Base-by-base conservation (phyloP, 768 basidiomycete species). In the Amanita phalloides region DNA sequence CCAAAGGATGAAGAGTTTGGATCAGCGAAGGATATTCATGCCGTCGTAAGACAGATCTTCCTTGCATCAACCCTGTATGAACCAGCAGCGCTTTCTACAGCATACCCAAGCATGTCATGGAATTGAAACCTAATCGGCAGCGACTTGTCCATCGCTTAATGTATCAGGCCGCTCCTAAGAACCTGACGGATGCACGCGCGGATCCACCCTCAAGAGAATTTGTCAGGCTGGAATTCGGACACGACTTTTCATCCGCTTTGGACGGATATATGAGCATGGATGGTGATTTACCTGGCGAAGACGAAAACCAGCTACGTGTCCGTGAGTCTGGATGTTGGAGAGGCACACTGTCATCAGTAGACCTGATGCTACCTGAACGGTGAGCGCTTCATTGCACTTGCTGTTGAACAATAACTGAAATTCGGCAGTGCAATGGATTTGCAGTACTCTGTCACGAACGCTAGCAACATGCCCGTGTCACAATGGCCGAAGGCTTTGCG, bases 11-110 rank as follows among this genome's bases (percentile, higher is more conserved):
- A 64, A 57, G 59, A 51, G 58, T 37, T 54, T 32, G 25, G 43
- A 62, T 2, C 59, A 65, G 17, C 57, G 60, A 38, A 55, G 60
- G 48, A 54, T 69, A n/a, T 83, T 82, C 56, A 68, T 78, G 45
- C 71, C 78, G 33, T 78, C 75, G 82, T 82, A 45, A 48, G 32
- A 61, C 42, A 11, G 21, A 47, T 44, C 51, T 25, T 30, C n/a
- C 17, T 42, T 4, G 5, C 23, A 17, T 30, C 21, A 33, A 9
- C 28, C 48, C 47, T 14, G 21, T 47, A 36, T 32, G 30, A 44
- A 39, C 51, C 46, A n/a, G 21, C 13, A n/a, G 21, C 13, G n/a
- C 23, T 25, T 30, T 35, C 23, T 26, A 39, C 37, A 64, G 64
- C 46, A 48, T 58, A 14, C 61, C 63, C 17, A 55, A 53, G 37